Percentiles rank a stretch among this genome's conserved stretches.
These are phyloP conservation scores for Bacterosira constricta DNA, from an alignment of 108 stramenopile genomes.

Conservation along the genomic window DNA sequence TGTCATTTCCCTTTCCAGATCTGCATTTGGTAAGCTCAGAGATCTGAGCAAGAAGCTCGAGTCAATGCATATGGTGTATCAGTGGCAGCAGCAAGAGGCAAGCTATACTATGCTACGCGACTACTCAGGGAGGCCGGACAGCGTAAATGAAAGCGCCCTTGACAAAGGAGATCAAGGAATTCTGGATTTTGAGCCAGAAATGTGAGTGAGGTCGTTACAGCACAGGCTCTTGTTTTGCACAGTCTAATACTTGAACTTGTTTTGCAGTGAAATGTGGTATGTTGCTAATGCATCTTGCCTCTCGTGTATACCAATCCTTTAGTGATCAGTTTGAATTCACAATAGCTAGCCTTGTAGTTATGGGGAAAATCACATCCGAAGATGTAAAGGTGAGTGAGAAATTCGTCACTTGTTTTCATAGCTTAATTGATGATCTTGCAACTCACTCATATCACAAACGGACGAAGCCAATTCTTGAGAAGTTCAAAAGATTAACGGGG, in stretches of 20 bases:
- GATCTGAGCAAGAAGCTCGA: slow-evolving; percentile 34
- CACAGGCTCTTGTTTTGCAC: too few species aligned
- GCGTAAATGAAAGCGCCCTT: neutral
- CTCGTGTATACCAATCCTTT: too few species aligned
- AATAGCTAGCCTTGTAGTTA: slow-evolving; percentile 53
- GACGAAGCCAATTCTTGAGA: slow-evolving; percentile 61
- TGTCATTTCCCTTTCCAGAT: too few species aligned
- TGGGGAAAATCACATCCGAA: slow-evolving; percentile 45
- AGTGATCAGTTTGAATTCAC: slow-evolving; percentile 66
- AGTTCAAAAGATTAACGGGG: slow-evolving; percentile 53
- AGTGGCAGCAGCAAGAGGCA: slow-evolving; percentile 58
- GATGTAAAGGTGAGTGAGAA: too few species aligned
- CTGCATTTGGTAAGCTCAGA: slow-evolving; percentile 40
- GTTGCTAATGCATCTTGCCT: too few species aligned
- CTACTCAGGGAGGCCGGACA: slow-evolving; percentile 20
- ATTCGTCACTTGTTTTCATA: too few species aligned
- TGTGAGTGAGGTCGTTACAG: too few species aligned
- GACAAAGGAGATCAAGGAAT: neutral
- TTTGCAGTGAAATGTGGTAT: too few species aligned
- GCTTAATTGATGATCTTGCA: too few species aligned
- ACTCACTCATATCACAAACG: too few species aligned
- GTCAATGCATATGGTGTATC: slow-evolving; percentile 35
- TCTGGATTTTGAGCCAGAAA: slow-evolving; percentile 20
- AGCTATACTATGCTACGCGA: slow-evolving; percentile 19
- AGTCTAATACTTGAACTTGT: too few species aligned